These are phyloP conservation scores for Mrakia blollopis DNA, from an alignment of 768 basidiomycete species.

Conservation along the genomic window DNA sequence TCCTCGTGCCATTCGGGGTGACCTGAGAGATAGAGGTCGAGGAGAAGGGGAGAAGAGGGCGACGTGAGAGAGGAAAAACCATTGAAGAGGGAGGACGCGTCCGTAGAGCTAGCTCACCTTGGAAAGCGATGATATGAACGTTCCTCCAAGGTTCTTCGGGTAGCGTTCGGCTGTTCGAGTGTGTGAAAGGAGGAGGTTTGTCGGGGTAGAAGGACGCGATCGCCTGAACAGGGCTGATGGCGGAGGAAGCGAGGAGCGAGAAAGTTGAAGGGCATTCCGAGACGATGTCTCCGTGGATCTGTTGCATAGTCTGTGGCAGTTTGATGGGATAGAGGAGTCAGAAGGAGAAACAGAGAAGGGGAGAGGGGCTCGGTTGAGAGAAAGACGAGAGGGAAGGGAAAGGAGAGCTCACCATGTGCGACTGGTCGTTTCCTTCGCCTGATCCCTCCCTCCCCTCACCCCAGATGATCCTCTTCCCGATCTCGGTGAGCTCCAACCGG, in stretches of 20 bases:
- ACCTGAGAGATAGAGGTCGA: conserved; percentile 19
- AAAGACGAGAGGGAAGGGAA: too few species aligned
- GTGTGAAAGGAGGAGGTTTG: conserved; percentile 35
- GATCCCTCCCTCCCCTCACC: conserved; percentile 24
- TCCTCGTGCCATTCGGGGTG: conserved; percentile 40
- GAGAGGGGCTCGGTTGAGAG: background rate
- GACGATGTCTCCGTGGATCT: conserved; percentile 40
- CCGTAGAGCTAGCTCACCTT: conserved; percentile 32
- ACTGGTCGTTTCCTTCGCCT: background rate
- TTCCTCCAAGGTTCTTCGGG: conserved; percentile 36
- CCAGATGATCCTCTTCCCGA: conserved; percentile 37
- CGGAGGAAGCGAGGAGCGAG: conserved; percentile 36
- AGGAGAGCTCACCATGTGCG: conserved; percentile 1
- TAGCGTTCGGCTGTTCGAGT: conserved; percentile 34
- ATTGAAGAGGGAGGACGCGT: background rate
- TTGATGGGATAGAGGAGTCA: background rate
- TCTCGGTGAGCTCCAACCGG: conserved; percentile 36
- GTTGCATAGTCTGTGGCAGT: conserved; percentile 40
- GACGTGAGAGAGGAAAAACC: background rate
- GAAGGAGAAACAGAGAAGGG: background rate
- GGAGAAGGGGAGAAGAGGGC: background rate
- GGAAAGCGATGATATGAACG: conserved; percentile 38
- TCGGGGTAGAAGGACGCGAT: conserved; percentile 37
- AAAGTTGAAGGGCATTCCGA: conserved; percentile 34
- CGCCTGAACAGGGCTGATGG: conserved; percentile 37